phyloP scores from a whole-genome alignment of 164 flowering plant species.

The Macadamia integrifolia region DNA sequence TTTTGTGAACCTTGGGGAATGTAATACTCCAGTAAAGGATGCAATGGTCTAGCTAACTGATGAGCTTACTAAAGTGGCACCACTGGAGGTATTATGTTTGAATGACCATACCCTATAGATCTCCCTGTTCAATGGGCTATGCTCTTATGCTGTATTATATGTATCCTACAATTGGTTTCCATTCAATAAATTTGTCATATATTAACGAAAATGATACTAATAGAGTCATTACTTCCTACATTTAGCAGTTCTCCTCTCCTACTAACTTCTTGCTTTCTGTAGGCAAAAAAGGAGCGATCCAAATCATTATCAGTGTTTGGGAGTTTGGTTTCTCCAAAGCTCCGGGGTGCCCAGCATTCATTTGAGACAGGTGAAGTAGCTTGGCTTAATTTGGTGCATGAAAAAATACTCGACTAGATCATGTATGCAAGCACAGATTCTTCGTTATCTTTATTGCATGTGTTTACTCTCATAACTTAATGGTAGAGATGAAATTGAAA shows the following conservation, averaged over 20 bases:
- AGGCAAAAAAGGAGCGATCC: slow-evolving; percentile 62
- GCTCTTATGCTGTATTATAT: too few relatives aligned
- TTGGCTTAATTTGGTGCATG: neutral
- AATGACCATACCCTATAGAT: too few relatives aligned
- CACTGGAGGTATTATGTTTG: too few relatives aligned
- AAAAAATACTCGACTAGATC: neutral
- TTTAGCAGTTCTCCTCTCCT: neutral
- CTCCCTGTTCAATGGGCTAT: too few relatives aligned
- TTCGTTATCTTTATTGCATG: neutral
- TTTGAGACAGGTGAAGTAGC: slow-evolving; percentile 69
- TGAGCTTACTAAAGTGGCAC: too few relatives aligned
- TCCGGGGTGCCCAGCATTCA: slow-evolving; percentile 69
- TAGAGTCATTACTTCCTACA: too few relatives aligned
- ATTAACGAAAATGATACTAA: too few relatives aligned
- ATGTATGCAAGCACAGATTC: neutral
- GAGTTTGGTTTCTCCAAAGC: slow-evolving; percentile 81
- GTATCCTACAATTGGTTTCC: too few relatives aligned
- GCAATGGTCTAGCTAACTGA: too few relatives aligned
- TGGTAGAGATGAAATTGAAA: neutral
- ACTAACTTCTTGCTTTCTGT: slow-evolving; percentile 1
- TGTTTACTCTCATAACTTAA: neutral
- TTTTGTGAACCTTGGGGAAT: too few relatives aligned
- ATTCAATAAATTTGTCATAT: too few relatives aligned
- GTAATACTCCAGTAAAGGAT: too few relatives aligned
- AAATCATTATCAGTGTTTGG: slow-evolving; percentile 77